Conservation (phyloP, 1,284 basidiomycete genomes). For the Porogramme epimiltina region DNA sequence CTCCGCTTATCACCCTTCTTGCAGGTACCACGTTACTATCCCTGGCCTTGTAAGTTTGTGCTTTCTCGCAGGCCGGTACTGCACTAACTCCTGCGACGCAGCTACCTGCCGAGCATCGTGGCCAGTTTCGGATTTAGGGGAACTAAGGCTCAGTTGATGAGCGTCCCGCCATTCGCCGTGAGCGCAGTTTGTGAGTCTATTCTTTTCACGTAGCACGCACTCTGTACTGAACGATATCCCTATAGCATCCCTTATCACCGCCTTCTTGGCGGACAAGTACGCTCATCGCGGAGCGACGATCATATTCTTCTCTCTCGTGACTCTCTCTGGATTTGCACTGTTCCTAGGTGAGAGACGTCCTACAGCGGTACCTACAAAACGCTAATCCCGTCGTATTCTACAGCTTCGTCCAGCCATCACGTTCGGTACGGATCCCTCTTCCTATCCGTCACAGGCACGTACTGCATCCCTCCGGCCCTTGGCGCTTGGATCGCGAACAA, state of each 20-base stretch:
- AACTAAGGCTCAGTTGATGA: constrained; percentile 30
- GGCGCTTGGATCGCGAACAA: constrained; percentile 70
- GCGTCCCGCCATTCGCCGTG: constrained; percentile 27
- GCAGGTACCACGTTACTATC: constrained; percentile 23
- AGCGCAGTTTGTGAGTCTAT: constrained; percentile 11
- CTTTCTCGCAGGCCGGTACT: not conserved
- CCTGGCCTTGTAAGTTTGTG: constrained; percentile 25
- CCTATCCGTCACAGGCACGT: constrained; percentile 61
- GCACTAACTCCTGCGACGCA: not conserved
- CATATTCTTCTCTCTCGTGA: constrained; percentile 40
- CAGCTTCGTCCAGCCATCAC: constrained; percentile 5
- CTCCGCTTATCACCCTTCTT: not conserved
- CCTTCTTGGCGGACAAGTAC: constrained; percentile 12
- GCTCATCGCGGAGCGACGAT: constrained; percentile 41
- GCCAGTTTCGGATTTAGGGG: constrained; percentile 28
- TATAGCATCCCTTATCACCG: constrained; percentile 16
- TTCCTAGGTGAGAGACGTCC: constrained; percentile 47
- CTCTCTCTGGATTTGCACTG: constrained; percentile 56
- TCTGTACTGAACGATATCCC: not conserved
- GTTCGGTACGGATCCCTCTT: constrained; percentile 58
- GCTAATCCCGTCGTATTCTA: constrained; percentile 17
- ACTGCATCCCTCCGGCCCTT: constrained; percentile 60
- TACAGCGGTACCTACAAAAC: constrained; percentile 16
- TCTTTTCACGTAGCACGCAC: not conserved
- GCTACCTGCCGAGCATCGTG: constrained; percentile 33